Evolutionary conservation across 371 early-diverging fungal species (phyloP), one percentile per base, ranked within the genome.

Genomic region (Nematocida sp.): DNA sequence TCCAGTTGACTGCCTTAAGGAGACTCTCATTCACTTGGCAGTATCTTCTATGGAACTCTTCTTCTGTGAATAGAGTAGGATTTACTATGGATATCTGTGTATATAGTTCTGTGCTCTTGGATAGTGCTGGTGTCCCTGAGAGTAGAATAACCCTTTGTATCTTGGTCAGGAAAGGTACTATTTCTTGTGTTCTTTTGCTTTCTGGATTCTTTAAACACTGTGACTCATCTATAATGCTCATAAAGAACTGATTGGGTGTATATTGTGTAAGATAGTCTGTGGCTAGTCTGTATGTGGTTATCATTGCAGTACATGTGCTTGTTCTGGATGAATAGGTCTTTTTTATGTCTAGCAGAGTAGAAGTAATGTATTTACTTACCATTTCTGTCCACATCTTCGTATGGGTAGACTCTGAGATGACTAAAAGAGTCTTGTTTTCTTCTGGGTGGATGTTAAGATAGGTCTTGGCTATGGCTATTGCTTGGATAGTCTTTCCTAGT

Each of bases 61-160:
- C 34, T 21, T 83, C 75, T 15, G 53, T 77, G 76, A 86, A 87
- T 1, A 82, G 7, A 1, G 49, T 54, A 27, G 78, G 78, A 37
- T 80, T 58, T 25, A 88, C 53, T 0, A 84, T 79, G n/a, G 54
- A 62, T 19, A 89, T 66, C 52, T 85, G 85, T 7, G 87, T 74
- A 65, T 76, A 89, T 4, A 89, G 77, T 55, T 88, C 88, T 0
- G 84, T 46, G 1, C 89, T 88, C 48, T 86, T 80, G 31, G 85
- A 84, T 13, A 86, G 76, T 1, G 85, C 85, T 7, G 88, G 87
- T 19, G 87, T 87, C 2, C 87, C 88, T 48, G 80, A 81, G n/a
- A 79, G 41, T 27, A 82, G 48, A 5, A 89, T 64, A 0, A 81
- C 82, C 5, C 83, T 57, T 3, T 66, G 52, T 3, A 84, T 53